Base-by-base conservation (phyloP, 306 rosid genomes). In the Abrus precatorius region DNA sequence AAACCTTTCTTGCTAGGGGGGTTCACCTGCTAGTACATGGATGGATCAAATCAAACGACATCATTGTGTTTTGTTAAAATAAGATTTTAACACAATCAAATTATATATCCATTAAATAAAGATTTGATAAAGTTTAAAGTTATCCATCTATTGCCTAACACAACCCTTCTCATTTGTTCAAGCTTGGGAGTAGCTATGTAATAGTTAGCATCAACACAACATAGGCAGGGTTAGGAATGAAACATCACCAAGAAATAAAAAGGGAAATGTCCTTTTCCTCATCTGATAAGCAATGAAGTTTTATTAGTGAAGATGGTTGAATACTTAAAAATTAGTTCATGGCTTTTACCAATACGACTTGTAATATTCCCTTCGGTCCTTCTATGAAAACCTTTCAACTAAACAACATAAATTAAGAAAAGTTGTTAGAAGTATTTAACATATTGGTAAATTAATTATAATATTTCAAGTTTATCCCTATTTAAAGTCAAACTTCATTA, bases 311-410 rank as follows among this genome's bases (percentile, higher is more conserved):
- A 55, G 67, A 70, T 10, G 12, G 67, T 6, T 5, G 54, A 13
- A 70, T 43, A 49, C 61, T 64, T 78, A n/a, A 9, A 62, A 13
- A 53, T 53, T 67, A 69, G 80, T 64, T 82, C 45, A 32, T 59
- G 63, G 33, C 3, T 44, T 67, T 29, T 41, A 66, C 53, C 64
- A 61, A 38, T 20, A 20, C 20, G 20, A 20, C 20, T 20, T 20
- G 20, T 20, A 20, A 20, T 20, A 20, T 20, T 20, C 20, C 20
- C 20, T 20, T 20, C 20, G 20, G 20, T 20, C 20, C 20, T 20
- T 20, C 20, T 20, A 20, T 20, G 20, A 20, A 20, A 20, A 20
- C 20, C 20, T 20, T 20, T 20, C 20, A 20, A 20, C 20, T 20
- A 20, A 20, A 20, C 0, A 20, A 20, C 20, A 20, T 20, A 20